phyloP scores from a whole-genome alignment of 495 filamentous ascomycete species.

The Filosporella fistucella region DNA sequence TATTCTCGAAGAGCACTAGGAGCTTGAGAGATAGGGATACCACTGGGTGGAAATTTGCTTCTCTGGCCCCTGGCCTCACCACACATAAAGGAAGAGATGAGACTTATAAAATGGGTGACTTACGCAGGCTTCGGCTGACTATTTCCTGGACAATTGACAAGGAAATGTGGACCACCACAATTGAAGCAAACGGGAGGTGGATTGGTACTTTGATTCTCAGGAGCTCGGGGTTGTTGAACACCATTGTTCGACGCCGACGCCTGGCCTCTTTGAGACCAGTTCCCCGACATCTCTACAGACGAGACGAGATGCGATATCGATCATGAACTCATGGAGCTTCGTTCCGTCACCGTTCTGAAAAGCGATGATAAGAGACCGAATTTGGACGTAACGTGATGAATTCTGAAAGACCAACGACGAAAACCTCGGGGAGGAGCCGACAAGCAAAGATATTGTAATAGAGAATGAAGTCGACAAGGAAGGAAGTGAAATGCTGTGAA shows the following conservation, averaged over 20 bases:
- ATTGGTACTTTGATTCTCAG: conserved; percentile 22
- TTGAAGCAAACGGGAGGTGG: conserved; percentile 41
- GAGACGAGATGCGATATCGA: too few relatives aligned
- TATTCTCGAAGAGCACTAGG: too few relatives aligned
- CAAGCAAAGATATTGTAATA: too few relatives aligned
- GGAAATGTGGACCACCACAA: conserved; percentile 43
- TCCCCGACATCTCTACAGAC: conserved; percentile 15
- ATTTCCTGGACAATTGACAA: conserved; percentile 45
- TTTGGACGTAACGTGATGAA: too few relatives aligned
- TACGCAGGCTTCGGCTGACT: conserved; percentile 51
- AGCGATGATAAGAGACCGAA: background rate
- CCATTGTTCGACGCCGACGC: conserved; percentile 29
- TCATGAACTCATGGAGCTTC: background rate
- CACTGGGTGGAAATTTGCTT: background rate
- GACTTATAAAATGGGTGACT: conserved; percentile 38
- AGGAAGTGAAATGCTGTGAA: conserved; percentile 12
- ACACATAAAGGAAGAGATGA: too few relatives aligned
- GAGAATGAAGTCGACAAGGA: conserved; percentile 10
- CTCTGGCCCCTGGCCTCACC: background rate
- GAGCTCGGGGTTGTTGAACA: conserved; percentile 22
- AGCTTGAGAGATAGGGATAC: too few relatives aligned
- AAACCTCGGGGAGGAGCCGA: too few relatives aligned
- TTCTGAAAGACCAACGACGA: too few relatives aligned
- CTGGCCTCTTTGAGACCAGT: conserved; percentile 15
- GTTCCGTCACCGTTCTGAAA: conserved; percentile 5